Evolutionary conservation across 2,329 filamentous ascomycete genomes (phyloP).

Genomic region (Alternaria arbusti): DNA sequence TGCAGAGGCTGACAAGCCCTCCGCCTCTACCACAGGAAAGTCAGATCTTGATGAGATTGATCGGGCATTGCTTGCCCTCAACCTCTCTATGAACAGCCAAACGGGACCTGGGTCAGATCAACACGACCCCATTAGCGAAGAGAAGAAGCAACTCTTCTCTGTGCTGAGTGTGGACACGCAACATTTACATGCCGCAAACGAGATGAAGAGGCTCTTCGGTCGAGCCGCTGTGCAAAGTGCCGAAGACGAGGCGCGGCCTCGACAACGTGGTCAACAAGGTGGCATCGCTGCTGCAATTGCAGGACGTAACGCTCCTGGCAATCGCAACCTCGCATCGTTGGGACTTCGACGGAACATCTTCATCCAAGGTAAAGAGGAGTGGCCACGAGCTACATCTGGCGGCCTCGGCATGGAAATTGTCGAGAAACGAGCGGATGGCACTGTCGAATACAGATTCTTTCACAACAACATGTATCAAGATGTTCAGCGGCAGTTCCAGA

Average conservation of each 20-base stretch:
- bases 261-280: slow-evolving; percentile 62
- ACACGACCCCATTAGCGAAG: slow-evolving; percentile 39
- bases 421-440: slow-evolving; percentile 62
- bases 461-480: slow-evolving; percentile 77
- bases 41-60: slow-evolving; percentile 69
- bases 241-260: slow-evolving; percentile 58
- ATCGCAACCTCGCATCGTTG: slow-evolving; percentile 70
- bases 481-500: slow-evolving; percentile 77
- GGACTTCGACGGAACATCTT: slow-evolving; percentile 81
- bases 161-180: slow-evolving; percentile 70
- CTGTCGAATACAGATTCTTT: slow-evolving; percentile 76
- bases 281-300: slow-evolving; percentile 65
- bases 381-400: slow-evolving; percentile 79
- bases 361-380: slow-evolving; percentile 84
- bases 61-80: slow-evolving; percentile 65
- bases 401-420: slow-evolving; percentile 82
- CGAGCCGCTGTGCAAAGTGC: slow-evolving; percentile 65
- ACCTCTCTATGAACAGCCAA: slow-evolving; percentile 36
- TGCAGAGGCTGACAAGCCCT: slow-evolving; percentile 23
- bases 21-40: slow-evolving; percentile 29
- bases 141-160: slow-evolving; percentile 57
- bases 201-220: slow-evolving; percentile 83
- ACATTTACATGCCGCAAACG: slow-evolving; percentile 83
- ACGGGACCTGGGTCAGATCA: slow-evolving; percentile 23
- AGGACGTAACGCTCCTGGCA: slow-evolving; percentile 61